phyloP scores from a whole-genome alignment of 306 rosid species.

The Ceratonia siliqua region DNA sequence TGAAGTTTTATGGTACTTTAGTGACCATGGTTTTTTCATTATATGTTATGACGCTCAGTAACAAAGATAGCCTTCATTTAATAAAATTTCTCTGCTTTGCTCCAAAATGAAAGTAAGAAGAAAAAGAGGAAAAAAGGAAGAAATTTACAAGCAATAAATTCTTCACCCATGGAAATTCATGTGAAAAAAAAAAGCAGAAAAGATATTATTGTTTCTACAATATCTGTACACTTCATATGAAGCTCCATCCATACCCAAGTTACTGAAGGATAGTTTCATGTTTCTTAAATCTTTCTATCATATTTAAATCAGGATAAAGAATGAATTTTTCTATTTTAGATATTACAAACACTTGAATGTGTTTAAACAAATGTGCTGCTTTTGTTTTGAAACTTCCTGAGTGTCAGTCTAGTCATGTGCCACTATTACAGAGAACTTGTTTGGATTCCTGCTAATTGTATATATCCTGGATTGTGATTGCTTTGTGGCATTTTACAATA shows the following conservation, averaged over 20 bases:
- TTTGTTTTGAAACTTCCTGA: not conserved
- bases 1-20: constrained; percentile 9
- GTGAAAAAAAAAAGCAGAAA: not conserved
- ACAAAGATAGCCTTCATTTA: not conserved
- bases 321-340: no score
- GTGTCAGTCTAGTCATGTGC: not conserved
- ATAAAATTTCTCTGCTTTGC: not conserved
- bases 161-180: constrained; percentile 6
- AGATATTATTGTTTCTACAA: not conserved
- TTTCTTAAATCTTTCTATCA: no score
- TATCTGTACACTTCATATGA: not conserved
- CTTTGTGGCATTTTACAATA: constrained; percentile 2
- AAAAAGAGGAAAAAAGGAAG: not conserved
- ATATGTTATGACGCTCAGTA: not conserved
- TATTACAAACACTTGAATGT: not conserved
- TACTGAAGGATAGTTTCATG: no score
- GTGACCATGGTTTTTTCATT: constrained; percentile 16
- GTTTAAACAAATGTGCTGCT: not conserved
- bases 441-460: constrained; percentile 5
- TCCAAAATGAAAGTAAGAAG: not conserved
- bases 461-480: constrained; percentile 11
- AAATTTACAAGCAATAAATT: not conserved
- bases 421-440: not conserved
- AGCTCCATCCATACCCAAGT: not conserved
- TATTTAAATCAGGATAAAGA: no score